Conservation (phyloP, 1,284 basidiomycete genomes). For the Papiliotrema terrestris region DNA sequence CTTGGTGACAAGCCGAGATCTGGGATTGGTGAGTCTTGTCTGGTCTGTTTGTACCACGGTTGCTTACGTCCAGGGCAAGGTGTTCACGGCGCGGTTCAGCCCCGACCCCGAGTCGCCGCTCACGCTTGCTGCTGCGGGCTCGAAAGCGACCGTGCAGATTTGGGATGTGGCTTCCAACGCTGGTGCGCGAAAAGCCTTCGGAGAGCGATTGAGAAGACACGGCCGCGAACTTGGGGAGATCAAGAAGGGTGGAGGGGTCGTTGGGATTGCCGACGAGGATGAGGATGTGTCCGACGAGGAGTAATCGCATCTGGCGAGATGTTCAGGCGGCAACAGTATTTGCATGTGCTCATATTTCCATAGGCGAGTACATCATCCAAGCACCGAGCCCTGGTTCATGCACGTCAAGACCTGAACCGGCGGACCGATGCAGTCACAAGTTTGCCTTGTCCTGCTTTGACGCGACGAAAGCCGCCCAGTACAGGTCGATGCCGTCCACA, state of each 20-base stretch:
- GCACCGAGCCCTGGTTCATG: not conserved
- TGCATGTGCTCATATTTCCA: too few species aligned
- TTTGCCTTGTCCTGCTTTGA: not conserved
- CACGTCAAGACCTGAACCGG: not conserved
- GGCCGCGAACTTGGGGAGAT: constrained; percentile 62
- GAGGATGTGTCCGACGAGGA: constrained; percentile 52
- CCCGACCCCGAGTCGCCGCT: constrained; percentile 80
- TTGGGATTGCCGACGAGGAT: constrained; percentile 62
- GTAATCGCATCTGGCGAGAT: not conserved
- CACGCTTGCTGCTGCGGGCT: constrained; percentile 89
- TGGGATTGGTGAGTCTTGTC: constrained; percentile 73
- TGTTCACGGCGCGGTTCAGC: constrained; percentile 85
- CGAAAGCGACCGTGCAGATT: constrained; percentile 85
- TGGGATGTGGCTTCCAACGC: constrained; percentile 85
- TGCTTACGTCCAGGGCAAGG: constrained; percentile 68
- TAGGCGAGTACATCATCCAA: too few species aligned
- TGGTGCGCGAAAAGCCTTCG: constrained; percentile 74
- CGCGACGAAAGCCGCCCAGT: constrained; percentile 40
- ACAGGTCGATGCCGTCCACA: constrained; percentile 53
- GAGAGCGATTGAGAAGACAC: constrained; percentile 64
- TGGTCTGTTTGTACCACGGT: constrained; percentile 1
- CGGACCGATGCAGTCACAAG: not conserved
- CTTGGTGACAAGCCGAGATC: constrained; percentile 80
- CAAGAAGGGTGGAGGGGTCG: constrained; percentile 59
- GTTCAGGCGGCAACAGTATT: not conserved